Conservation (phyloP, 2,329 filamentous ascomycete genomes). For the Epichloe amarillans region DNA sequence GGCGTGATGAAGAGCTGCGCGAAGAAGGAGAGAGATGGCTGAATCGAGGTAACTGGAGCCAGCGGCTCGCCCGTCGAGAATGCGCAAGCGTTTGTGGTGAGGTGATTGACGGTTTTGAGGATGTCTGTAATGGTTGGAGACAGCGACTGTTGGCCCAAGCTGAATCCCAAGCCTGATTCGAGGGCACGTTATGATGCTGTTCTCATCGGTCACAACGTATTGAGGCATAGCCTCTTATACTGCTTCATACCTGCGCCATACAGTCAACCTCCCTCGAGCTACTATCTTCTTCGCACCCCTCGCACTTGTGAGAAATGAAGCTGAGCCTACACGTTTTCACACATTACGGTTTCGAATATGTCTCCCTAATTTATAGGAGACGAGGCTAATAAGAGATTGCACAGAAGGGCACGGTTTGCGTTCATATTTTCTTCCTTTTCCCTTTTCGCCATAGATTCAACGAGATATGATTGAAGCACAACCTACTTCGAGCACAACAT, state of each 20-base stretch:
- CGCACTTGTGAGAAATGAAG: background rate
- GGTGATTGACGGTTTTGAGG: constrained; percentile 84
- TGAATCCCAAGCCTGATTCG: constrained; percentile 29
- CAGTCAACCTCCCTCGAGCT: background rate
- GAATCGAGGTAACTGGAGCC: constrained; percentile 69
- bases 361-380: background rate
- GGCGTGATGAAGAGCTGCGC: constrained; percentile 65
- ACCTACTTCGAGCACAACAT: background rate
- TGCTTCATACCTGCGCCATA: background rate
- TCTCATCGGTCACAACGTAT: background rate
- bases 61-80: constrained; percentile 60
- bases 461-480: background rate
- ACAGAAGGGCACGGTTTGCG: background rate
- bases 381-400: background rate
- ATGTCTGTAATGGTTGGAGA: constrained; percentile 76
- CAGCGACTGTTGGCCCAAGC: constrained; percentile 56
- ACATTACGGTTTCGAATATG: background rate
- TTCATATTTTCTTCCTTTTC: background rate
- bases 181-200: background rate
- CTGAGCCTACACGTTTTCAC: background rate
- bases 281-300: background rate
- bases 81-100: constrained; percentile 75
- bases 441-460: background rate
- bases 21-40: constrained; percentile 79
- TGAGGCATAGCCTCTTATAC: background rate